Evolutionary conservation across 768 basidiomycete species (phyloP).

Genomic region (Amanita rimosa): DNA sequence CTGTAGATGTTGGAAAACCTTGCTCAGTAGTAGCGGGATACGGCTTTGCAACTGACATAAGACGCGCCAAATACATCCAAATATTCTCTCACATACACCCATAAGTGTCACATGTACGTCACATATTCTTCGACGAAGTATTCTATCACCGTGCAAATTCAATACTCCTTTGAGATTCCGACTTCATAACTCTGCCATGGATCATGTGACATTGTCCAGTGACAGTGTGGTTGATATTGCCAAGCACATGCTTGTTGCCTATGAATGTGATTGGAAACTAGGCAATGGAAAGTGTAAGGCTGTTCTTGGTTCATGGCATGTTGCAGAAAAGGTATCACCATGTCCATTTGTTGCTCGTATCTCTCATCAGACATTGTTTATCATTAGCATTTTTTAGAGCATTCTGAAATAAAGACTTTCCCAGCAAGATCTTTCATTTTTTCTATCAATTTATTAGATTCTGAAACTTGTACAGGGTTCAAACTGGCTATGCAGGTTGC

Average conservation of each 20-base stretch:
- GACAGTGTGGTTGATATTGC: neutral
- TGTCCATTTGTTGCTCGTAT: neutral
- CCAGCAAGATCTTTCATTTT: neutral
- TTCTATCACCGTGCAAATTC: no score
- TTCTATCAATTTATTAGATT: no score
- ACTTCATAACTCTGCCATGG: neutral
- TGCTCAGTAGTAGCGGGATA: neutral
- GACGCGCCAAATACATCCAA: neutral
- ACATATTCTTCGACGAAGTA: no score
- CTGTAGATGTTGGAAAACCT: constrained; percentile 12
- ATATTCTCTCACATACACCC: neutral
- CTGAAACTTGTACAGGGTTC: neutral
- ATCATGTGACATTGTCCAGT: neutral
- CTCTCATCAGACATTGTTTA: neutral
- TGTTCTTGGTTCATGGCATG: constrained; percentile 3
- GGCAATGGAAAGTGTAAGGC: neutral
- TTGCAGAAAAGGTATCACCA: neutral
- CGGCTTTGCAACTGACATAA: neutral
- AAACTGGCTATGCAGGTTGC: constrained; percentile 3
- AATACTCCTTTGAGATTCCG: constrained; percentile 2
- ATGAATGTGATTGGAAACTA: constrained; percentile 4
- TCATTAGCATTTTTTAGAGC: constrained; percentile 1
- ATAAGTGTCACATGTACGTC: no score
- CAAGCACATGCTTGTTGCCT: neutral
- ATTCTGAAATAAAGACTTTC: neutral